These are phyloP conservation scores for Neocallimastix lanati DNA, from an alignment of 192 early-diverging fungal genomes.

Conservation along the genomic window DNA sequence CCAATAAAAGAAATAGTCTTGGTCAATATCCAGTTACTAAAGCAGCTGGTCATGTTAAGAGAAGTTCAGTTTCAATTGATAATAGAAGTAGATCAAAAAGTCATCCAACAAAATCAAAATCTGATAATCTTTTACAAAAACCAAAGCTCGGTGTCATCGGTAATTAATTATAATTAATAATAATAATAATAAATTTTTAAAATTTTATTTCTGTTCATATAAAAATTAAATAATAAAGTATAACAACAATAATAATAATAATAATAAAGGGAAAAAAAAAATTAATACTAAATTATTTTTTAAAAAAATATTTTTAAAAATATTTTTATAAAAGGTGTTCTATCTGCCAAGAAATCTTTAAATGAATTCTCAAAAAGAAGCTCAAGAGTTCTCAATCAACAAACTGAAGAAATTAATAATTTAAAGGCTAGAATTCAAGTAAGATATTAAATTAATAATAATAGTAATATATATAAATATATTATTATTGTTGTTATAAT, in stretches of 20 bases:
- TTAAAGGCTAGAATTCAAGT: not conserved
- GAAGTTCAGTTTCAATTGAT: not conserved
- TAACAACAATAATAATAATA: too few relatives aligned
- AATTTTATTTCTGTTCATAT: too few relatives aligned
- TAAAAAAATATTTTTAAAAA: too few relatives aligned
- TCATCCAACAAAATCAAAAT: not conserved
- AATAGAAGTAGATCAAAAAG: not conserved
- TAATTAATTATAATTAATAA: too few relatives aligned
- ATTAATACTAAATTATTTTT: too few relatives aligned
- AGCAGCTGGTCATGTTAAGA: not conserved
- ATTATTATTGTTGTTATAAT: too few relatives aligned
- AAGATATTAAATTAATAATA: not conserved
- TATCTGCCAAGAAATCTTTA: not conserved
- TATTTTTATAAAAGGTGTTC: not conserved
- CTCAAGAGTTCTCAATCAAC: not conserved
- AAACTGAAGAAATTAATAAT: not conserved
- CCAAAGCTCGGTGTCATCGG: not conserved
- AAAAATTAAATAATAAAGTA: too few relatives aligned
- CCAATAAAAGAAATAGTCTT: not conserved
- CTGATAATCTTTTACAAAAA: not conserved
- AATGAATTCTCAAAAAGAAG: not conserved
- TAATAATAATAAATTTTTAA: too few relatives aligned
- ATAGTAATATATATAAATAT: too few relatives aligned
- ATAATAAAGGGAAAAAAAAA: too few relatives aligned
- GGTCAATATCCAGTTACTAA: not conserved